Evolutionary conservation across 495 filamentous ascomycete genomes (phyloP), one percentile per base, ranked within the genome.

Genomic region (Annulohypoxylon maeteangense): DNA sequence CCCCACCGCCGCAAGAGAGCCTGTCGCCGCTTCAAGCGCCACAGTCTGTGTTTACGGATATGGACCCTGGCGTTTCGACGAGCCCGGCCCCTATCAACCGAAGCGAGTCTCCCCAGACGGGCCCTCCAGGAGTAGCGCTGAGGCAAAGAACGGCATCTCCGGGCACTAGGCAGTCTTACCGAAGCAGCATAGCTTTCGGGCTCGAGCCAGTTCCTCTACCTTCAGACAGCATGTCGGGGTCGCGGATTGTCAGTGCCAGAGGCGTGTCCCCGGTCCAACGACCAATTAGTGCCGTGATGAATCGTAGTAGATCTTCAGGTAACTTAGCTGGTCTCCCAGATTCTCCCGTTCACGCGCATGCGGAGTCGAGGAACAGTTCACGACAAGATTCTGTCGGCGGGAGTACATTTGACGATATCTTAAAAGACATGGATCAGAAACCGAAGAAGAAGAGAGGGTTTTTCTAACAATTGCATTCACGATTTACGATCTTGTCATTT

Each of bases 341-440:
- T 29, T 63, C 71, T 45, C 73, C 70, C 7, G 36, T 61, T 3
- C 50, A 73, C 36, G 22, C 47, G 25, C 51, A n/a, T 36, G 27
- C 36, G 3, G 72, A 72, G 14, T 74, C 73, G 42, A 59, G 69
- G 51, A 68, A 56, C 44, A 65, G 67, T 45, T 72, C 79, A 48
- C 38, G 81, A 65, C 38, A 87, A 81, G 77, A 87, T 80, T 66
- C 70, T 8, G 66, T 68, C 10, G 79, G 75, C 4, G 81, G 75
- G 8, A 87, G 84, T 73, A 90, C 87, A n/a, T 90, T 90, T 79
- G 88, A 90, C 75, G 86, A 88, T 60, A 90, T 90, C 58, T 72
- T 90, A n/a, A 85, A 83, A 54, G 81, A 80, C n/a, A 83, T 85
- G 76, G 79, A 80, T 44, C 70, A 75, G 40, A 77, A 80, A 65